These are phyloP conservation scores for Sporisorium iseilematis-ciliati DNA, from an alignment of 1,284 basidiomycete genomes.

Conservation along the genomic window DNA sequence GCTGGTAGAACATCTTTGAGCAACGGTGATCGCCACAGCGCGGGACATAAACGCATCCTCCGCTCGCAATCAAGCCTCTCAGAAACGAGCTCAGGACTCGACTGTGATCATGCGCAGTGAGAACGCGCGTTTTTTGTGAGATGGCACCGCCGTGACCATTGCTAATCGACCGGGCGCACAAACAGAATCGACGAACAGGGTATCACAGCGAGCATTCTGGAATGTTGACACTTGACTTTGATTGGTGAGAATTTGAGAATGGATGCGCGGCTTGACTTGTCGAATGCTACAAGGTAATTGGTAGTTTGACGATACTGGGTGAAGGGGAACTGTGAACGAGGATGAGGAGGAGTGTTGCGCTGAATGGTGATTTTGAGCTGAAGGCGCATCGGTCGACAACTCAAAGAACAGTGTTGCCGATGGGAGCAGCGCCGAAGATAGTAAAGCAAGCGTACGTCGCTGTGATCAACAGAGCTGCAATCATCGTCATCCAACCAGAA, in stretches of 20 bases:
- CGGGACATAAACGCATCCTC: too few relatives aligned
- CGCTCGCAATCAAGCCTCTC: not conserved
- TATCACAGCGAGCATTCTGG: not conserved
- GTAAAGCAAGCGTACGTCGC: conserved; percentile 45
- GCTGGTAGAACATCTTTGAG: too few relatives aligned
- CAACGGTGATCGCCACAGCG: too few relatives aligned
- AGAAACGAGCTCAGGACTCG: not conserved
- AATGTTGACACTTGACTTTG: not conserved
- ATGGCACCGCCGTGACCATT: not conserved
- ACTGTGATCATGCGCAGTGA: not conserved
- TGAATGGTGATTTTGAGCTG: not conserved
- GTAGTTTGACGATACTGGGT: too few relatives aligned
- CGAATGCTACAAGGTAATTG: not conserved
- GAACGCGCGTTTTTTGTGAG: too few relatives aligned
- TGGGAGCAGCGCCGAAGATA: conserved; percentile 27
- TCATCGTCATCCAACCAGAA: not conserved
- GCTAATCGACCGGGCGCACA: not conserved
- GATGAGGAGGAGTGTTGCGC: not conserved
- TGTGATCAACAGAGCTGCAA: conserved; percentile 24
- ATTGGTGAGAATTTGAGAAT: not conserved
- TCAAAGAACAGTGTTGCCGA: conserved; percentile 28
- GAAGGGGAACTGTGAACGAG: not conserved
- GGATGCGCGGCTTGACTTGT: not conserved
- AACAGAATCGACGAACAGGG: not conserved
- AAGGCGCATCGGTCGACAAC: not conserved